Percentiles rank a stretch among this genome's conserved stretches.
Evolutionary conservation across 768 basidiomycete genomes (phyloP).

Genomic region (Mycena vitilis): DNA sequence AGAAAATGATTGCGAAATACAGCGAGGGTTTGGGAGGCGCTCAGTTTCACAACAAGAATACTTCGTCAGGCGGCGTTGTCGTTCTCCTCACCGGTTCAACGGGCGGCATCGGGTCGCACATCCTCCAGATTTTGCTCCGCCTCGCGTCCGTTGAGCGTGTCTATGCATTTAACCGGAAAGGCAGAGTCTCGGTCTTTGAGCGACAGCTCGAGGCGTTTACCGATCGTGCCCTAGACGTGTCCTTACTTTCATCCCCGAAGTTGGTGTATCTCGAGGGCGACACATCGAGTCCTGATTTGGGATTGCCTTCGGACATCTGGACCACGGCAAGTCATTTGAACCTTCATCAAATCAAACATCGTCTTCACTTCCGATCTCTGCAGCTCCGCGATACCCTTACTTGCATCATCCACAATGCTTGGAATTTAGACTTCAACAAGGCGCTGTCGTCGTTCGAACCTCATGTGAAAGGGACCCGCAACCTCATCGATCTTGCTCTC

Average conservation of each 20-base stretch:
- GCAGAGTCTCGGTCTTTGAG: conserved; percentile 5
- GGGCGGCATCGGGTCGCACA: conserved; percentile 47
- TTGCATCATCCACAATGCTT: conserved; percentile 54
- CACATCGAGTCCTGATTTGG: conserved; percentile 36
- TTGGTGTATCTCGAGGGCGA: conserved; percentile 47
- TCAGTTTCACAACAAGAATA: conserved; percentile 34
- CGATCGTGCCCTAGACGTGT: conserved; percentile 24
- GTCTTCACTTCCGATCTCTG: not conserved
- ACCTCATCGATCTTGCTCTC: conserved; percentile 53
- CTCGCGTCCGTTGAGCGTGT: conserved; percentile 37
- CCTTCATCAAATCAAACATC: no score
- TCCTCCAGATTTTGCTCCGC: conserved; percentile 35
- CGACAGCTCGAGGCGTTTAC: conserved; percentile 25
- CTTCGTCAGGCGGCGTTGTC: conserved; percentile 30
- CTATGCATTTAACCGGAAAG: conserved; percentile 48
- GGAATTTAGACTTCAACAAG: conserved; percentile 62
- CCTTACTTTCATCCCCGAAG: conserved; percentile 22
- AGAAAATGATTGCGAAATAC: conserved; percentile 53
- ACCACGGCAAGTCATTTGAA: conserved; percentile 32
- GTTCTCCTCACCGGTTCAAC: conserved; percentile 49
- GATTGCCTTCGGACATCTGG: conserved; percentile 38
- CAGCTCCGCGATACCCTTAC: conserved; percentile 43
- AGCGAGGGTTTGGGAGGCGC: conserved; percentile 37
- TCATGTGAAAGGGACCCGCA: conserved; percentile 54
- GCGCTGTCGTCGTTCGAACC: conserved; percentile 57